Conservation (phyloP, 2,329 filamentous ascomycete species). For the Neofusicoccum sp. region DNA sequence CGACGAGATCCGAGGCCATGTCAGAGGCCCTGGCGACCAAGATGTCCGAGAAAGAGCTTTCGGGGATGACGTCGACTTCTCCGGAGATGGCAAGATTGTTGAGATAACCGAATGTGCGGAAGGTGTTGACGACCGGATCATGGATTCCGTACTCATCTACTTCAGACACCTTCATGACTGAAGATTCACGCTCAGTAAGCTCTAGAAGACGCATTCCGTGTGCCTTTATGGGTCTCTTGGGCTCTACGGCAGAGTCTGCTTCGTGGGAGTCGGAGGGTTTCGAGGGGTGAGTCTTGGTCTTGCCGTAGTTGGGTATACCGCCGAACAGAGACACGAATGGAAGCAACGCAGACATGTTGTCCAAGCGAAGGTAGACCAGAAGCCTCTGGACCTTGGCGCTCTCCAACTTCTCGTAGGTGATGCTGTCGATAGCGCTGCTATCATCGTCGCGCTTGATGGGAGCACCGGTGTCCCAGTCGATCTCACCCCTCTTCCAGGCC, state of each 20-base stretch:
- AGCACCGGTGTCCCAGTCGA: constrained; percentile 76
- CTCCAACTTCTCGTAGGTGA: constrained; percentile 51
- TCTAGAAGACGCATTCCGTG: constrained; percentile 85
- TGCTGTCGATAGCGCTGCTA: constrained; percentile 31
- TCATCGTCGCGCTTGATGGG: constrained; percentile 36
- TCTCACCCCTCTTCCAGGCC: constrained; percentile 77
- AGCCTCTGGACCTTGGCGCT: constrained; percentile 59
- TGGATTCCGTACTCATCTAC: constrained; percentile 62
- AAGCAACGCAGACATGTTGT: constrained; percentile 79
- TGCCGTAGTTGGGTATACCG: constrained; percentile 45
- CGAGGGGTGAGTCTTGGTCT: constrained; percentile 38
- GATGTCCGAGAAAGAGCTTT: constrained; percentile 74
- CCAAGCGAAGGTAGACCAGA: constrained; percentile 78
- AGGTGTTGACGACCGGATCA: constrained; percentile 88
- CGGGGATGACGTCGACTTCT: constrained; percentile 75
- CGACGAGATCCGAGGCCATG: constrained; percentile 63
- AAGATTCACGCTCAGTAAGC: constrained; percentile 87
- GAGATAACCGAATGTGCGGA: constrained; percentile 81
- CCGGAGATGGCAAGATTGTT: constrained; percentile 81
- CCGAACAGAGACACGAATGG: constrained; percentile 79
- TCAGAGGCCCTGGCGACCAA: constrained; percentile 61
- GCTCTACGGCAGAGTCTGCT: constrained; percentile 11
- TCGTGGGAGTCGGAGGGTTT: constrained; percentile 13
- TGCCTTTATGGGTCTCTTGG: constrained; percentile 61
- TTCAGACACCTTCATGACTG: constrained; percentile 91